These are phyloP conservation scores for Aurifilum marmelostoma DNA, from an alignment of 2,329 filamentous ascomycete genomes.

Conservation along the genomic window DNA sequence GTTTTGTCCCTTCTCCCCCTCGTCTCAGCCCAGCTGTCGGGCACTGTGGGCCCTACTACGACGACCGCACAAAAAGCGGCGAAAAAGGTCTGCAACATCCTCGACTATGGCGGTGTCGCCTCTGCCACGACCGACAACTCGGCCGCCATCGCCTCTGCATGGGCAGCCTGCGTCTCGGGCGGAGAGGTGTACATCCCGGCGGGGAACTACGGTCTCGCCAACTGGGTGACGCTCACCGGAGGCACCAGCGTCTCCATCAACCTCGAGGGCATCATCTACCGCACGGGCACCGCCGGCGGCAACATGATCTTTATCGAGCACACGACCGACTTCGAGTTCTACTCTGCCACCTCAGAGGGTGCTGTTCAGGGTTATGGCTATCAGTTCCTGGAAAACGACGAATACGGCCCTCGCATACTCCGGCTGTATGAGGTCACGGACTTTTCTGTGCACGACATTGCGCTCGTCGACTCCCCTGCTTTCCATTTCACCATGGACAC, in stretches of 20 bases:
- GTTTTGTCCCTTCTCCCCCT: constrained; percentile 11
- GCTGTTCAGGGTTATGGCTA: constrained; percentile 55
- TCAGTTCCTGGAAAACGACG: constrained; percentile 43
- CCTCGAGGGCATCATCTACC: constrained; percentile 45
- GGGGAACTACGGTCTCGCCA: constrained; percentile 50
- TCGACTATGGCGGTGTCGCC: constrained; percentile 50
- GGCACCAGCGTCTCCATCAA: constrained; percentile 52
- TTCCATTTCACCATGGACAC: constrained; percentile 54
- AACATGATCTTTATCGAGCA: constrained; percentile 36
- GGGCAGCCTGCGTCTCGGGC: constrained; percentile 48
- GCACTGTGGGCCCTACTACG: constrained; percentile 34
- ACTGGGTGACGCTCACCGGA: constrained; percentile 49
- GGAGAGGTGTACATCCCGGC: constrained; percentile 52
- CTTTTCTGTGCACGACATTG: constrained; percentile 53
- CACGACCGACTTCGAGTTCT: constrained; percentile 51
- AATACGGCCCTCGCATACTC: constrained; percentile 27
- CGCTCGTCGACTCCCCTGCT: constrained; percentile 50
- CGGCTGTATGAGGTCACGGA: constrained; percentile 41
- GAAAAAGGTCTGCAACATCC: constrained; percentile 50
- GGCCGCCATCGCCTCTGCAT: constrained; percentile 35
- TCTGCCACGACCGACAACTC: constrained; percentile 49
- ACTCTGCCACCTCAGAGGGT: constrained; percentile 45
- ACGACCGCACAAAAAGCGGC: constrained; percentile 35
- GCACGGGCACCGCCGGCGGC: constrained; percentile 33
- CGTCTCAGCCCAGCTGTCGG: constrained; percentile 17